Evolutionary conservation across 306 rosid genomes (phyloP), one percentile per base, ranked within the genome.

Genomic region (Inga leiocalycina): DNA sequence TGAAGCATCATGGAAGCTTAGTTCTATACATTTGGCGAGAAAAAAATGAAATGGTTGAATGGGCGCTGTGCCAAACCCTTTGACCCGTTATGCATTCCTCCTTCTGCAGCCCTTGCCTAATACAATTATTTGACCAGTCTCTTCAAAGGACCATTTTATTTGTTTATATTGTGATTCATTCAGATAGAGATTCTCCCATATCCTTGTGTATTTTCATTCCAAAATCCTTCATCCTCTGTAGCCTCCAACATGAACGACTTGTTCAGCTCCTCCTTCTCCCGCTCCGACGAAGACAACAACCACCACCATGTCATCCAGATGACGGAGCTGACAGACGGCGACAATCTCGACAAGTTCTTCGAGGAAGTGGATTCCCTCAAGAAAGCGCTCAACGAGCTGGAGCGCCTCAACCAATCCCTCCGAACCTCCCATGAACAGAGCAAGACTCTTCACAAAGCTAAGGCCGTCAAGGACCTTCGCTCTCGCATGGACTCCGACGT

Each of bases 401-500:
- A 94, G 32, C 75, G 88, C 12, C 88, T 94, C 43, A 73, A 86
- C 81, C 85, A 84, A 65, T 86, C 57, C 57, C 92, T 94, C 45
- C 85, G 80, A 7, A 66, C 43, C 10, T 79, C 94, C 27, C 94
- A 94, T 71, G 93, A 94, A 45, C 87, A 90, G 85, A 87, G 93
- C 91, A 90, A 90, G 84, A 92, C 94, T 17, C 92, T 94, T 57
- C 92, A 92, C 89, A 94, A 87, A 79, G 98, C 98, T 0, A 87
- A 81, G 43, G 90, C 94, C 20, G 90, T 92, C 64, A 94, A 89
- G 84, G 97, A 92, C 45, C 91, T 92, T 83, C 91, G 98, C 41
- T 89, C 94, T 14, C 89, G 89, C 11, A 94, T 94, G 98, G 98
- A 94, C 4, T 87, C 86, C 3, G 98, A 94, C 51, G 97, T 94